phyloP scores from a whole-genome alignment of 306 rosid genomes.

The Amphicarpaea edgeworthii region DNA sequence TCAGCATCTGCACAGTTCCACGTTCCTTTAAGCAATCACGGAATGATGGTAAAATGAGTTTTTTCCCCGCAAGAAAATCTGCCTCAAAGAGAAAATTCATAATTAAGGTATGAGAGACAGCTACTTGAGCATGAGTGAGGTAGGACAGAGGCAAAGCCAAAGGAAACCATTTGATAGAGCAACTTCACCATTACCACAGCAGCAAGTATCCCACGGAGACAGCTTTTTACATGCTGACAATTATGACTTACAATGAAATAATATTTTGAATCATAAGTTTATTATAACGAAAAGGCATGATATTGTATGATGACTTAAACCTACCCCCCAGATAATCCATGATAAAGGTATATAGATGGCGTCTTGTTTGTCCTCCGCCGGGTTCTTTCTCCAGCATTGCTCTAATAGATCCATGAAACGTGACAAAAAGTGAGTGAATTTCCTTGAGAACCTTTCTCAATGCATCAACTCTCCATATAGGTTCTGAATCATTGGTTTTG shows the following conservation, averaged over 20 bases:
- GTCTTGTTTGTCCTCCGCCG: slow-evolving; percentile 73
- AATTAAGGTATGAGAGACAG: slow-evolving; percentile 69
- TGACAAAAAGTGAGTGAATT: slow-evolving; percentile 80
- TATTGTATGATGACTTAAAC: slow-evolving; percentile 53
- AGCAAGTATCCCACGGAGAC: slow-evolving; percentile 89
- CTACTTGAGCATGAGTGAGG: slow-evolving; percentile 75
- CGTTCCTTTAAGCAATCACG: slow-evolving; percentile 91
- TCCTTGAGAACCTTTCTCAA: slow-evolving; percentile 85
- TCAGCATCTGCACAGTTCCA: slow-evolving; percentile 94
- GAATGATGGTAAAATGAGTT: slow-evolving; percentile 86
- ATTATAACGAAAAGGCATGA: slow-evolving; percentile 44
- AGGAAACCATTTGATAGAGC: slow-evolving; percentile 75
- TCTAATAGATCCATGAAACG: slow-evolving; percentile 93
- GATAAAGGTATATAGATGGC: slow-evolving; percentile 83
- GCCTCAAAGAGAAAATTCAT: slow-evolving; percentile 83
- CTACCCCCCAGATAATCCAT: slow-evolving; percentile 96
- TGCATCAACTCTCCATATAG: slow-evolving; percentile 85
- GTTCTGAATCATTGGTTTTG: slow-evolving; percentile 81
- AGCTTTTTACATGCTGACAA: slow-evolving; percentile 94
- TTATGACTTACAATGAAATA: slow-evolving; percentile 94
- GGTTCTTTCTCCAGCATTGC: slow-evolving; percentile 86
- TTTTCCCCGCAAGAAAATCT: slow-evolving; percentile 91
- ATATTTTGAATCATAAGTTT: slow-evolving; percentile 63
- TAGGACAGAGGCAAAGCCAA: slow-evolving; percentile 64
- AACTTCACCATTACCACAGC: slow-evolving; percentile 98